These are phyloP conservation scores for Delitschia confertaspora DNA, from an alignment of 495 filamentous ascomycete genomes.

Conservation along the genomic window DNA sequence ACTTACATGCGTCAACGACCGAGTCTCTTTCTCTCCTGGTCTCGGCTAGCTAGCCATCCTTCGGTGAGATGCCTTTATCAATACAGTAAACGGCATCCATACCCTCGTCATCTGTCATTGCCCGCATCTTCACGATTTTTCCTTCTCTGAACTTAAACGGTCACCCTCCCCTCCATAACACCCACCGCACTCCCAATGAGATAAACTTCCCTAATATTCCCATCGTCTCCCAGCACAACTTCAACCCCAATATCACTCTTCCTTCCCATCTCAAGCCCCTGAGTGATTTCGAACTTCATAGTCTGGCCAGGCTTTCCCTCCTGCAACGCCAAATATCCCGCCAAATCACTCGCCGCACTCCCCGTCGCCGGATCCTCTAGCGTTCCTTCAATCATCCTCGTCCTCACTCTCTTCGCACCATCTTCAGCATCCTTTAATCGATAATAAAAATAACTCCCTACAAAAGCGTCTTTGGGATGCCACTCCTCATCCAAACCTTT, in stretches of 20 bases:
- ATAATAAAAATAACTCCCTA: conserved; percentile 50
- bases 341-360: conserved; percentile 50
- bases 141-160: too few relatives aligned
- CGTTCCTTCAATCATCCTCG: conserved; percentile 48
- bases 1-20: too few relatives aligned
- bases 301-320: conserved; percentile 29
- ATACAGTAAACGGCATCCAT: too few relatives aligned
- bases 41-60: too few relatives aligned
- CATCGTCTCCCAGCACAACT: conserved; percentile 32
- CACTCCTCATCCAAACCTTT: conserved; percentile 47
- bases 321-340: conserved; percentile 48
- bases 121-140: too few relatives aligned
- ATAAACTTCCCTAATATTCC: conserved; percentile 26
- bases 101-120: too few relatives aligned
- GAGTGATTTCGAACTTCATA: conserved; percentile 47
- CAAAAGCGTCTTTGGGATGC: conserved; percentile 44
- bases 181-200: conserved; percentile 32
- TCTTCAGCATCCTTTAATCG: conserved; percentile 31
- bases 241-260: conserved; percentile 50
- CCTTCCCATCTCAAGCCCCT: conserved; percentile 74
- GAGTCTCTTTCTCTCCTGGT: too few relatives aligned
- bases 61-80: too few relatives aligned
- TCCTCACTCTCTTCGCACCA: conserved; percentile 31
- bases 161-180: conserved; percentile 33
- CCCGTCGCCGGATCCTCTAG: conserved; percentile 65